phyloP scores from a whole-genome alignment of 257 asterid genomes.

The Anisodus acutangulus region DNA sequence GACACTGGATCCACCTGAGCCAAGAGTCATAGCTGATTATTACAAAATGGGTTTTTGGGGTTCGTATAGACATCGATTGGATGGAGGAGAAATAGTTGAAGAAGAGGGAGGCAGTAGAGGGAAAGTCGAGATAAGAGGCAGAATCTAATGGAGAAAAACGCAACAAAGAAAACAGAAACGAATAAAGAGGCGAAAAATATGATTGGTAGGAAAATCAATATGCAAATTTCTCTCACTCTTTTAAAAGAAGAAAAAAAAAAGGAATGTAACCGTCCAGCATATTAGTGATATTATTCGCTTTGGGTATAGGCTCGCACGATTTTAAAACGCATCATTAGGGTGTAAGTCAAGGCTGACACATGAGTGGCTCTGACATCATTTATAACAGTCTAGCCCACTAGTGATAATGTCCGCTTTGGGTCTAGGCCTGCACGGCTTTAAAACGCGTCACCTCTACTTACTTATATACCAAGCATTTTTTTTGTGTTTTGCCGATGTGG shows the following conservation, averaged over 20 bases:
- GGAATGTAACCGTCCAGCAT: not conserved
- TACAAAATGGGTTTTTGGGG: slow-evolving; percentile 21
- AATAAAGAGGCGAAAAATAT: not conserved
- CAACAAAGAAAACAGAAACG: not conserved
- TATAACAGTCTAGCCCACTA: no score
- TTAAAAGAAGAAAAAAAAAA: not conserved
- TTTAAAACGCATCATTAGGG: no score
- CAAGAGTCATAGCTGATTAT: slow-evolving; percentile 62
- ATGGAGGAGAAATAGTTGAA: slow-evolving; percentile 33
- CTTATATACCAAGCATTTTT: no score
- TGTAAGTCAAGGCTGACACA: no score
- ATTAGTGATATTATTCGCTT: no score
- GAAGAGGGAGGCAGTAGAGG: not conserved
- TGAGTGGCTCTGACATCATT: no score
- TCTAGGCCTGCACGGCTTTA: no score
- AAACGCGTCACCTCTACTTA: no score
- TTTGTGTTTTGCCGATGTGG: no score
- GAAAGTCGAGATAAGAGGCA: not conserved
- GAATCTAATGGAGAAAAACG: slow-evolving; percentile 27
- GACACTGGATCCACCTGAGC: slow-evolving; percentile 85
- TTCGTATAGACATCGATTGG: slow-evolving; percentile 40
- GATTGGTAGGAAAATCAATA: not conserved
- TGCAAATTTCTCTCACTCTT: not conserved
- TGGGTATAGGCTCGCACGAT: no score
- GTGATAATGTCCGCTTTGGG: no score